Percentiles rank a stretch among this genome's conserved stretches.
Evolutionary conservation across 176 grass and related monocot genomes (phyloP).

Genomic region (Oryza meyeriana): DNA sequence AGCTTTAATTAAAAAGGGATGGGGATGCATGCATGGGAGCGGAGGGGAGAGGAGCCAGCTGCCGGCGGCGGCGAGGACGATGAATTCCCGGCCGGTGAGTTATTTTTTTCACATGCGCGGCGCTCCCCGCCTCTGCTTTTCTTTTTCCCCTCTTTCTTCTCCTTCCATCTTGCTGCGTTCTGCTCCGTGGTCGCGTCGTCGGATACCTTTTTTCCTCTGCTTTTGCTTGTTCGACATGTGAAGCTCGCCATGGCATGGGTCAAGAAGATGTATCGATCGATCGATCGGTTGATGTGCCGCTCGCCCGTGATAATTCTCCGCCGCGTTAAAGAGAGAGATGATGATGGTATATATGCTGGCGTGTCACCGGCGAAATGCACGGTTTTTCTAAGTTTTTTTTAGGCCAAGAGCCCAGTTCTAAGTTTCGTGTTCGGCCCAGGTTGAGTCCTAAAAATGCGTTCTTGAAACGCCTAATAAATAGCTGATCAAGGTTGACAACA

Average conservation of each 20-base stretch:
- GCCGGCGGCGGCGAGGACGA: neutral
- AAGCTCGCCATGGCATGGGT: neutral
- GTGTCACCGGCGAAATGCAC: neutral
- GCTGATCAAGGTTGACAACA: neutral
- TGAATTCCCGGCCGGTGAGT: conserved; percentile 76
- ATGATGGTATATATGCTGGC: neutral
- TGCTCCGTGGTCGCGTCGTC: neutral
- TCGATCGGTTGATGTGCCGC: neutral
- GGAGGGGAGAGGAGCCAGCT: neutral
- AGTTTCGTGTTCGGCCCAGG: neutral
- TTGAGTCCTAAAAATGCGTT: neutral
- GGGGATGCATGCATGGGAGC: neutral
- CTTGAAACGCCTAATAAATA: too few relatives aligned
- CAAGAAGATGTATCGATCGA: neutral
- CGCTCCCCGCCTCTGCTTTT: conserved; percentile 59
- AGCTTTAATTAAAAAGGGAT: conserved; percentile 23
- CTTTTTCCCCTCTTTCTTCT: neutral
- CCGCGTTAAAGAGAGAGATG: neutral
- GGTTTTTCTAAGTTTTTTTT: neutral
- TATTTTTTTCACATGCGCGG: conserved; percentile 79
- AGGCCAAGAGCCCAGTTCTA: neutral
- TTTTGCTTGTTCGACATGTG: conserved; percentile 14
- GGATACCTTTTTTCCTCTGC: neutral
- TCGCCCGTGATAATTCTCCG: neutral
- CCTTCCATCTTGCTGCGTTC: neutral